A percentile compares a stretch with the other conserved stretches of the same genome.
These are phyloP conservation scores for Trypanosoma mega DNA, from an alignment of 208 protist genomes.

Conservation along the genomic window DNA sequence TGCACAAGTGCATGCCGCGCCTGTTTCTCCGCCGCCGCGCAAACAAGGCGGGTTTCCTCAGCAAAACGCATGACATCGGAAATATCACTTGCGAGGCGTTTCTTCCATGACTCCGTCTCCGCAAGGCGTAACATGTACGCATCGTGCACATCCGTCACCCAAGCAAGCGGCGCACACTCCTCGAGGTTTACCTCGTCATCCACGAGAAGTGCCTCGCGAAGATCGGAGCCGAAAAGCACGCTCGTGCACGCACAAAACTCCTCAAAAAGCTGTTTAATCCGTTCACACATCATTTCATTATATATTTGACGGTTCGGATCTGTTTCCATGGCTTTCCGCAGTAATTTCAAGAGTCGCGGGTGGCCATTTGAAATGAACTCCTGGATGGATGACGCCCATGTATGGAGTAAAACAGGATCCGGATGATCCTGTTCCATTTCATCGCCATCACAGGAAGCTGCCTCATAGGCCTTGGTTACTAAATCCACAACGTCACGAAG, in stretches of 20 bases:
- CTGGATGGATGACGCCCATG: constrained; percentile 25
- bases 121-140: constrained; percentile 43
- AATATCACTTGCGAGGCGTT: constrained; percentile 51
- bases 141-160: constrained; percentile 40
- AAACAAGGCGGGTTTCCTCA: constrained; percentile 30
- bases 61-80: constrained; percentile 53
- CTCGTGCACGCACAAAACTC: constrained; percentile 31
- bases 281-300: constrained; percentile 87
- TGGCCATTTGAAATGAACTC: constrained; percentile 24
- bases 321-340: constrained; percentile 65
- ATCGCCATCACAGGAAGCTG: neutral
- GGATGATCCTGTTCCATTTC: too few relatives aligned
- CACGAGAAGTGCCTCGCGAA: constrained; percentile 25
- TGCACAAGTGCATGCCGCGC: constrained; percentile 21
- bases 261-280: constrained; percentile 70
- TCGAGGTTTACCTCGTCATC: constrained; percentile 24
- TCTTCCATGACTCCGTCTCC: constrained; percentile 56
- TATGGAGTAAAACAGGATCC: constrained; percentile 19
- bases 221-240: constrained; percentile 19
- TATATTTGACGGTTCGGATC: constrained; percentile 86
- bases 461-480: constrained; percentile 19
- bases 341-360: constrained; percentile 64
- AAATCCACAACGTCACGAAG: constrained; percentile 27
- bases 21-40: constrained; percentile 50
- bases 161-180: constrained; percentile 29